Evolutionary conservation across 2,329 filamentous ascomycete species (phyloP).

Genomic region (Xylaria sp.): DNA sequence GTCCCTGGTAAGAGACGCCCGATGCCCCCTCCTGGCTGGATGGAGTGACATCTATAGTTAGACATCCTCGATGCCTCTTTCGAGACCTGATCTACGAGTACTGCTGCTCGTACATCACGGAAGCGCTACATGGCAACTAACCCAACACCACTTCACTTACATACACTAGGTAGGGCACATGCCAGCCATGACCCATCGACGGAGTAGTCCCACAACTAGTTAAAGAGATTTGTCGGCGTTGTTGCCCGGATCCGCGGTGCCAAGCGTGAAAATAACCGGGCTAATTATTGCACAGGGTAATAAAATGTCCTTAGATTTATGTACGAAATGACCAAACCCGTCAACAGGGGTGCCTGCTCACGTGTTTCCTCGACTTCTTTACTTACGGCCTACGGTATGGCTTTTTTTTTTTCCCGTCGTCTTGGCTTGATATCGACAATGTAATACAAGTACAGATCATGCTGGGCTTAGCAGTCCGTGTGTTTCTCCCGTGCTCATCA

Average conservation of each 20-base stretch:
- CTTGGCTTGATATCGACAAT: background rate
- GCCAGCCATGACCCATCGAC: background rate
- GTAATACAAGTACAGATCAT: no score
- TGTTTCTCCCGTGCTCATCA: no score
- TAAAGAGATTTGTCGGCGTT: conserved; percentile 4
- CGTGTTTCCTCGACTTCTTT: conserved; percentile 15
- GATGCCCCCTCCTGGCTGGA: background rate
- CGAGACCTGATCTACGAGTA: background rate
- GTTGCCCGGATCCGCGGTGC: conserved; percentile 18
- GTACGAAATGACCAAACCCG: conserved; percentile 4
- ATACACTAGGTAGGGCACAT: no score
- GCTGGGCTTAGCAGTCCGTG: no score
- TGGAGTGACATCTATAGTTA: background rate
- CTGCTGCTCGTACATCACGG: no score
- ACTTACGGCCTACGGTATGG: no score
- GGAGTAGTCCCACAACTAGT: background rate
- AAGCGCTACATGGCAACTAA: no score
- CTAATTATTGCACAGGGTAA: conserved; percentile 6
- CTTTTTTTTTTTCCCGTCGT: background rate
- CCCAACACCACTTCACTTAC: no score
- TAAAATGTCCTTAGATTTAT: background rate
- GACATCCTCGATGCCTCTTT: background rate
- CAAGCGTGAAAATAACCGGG: conserved; percentile 4
- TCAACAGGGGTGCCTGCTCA: conserved; percentile 7
- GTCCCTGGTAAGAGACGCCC: background rate